Base-by-base conservation (phyloP, 257 asterid genomes). In the Anisodus tanguticus region DNA sequence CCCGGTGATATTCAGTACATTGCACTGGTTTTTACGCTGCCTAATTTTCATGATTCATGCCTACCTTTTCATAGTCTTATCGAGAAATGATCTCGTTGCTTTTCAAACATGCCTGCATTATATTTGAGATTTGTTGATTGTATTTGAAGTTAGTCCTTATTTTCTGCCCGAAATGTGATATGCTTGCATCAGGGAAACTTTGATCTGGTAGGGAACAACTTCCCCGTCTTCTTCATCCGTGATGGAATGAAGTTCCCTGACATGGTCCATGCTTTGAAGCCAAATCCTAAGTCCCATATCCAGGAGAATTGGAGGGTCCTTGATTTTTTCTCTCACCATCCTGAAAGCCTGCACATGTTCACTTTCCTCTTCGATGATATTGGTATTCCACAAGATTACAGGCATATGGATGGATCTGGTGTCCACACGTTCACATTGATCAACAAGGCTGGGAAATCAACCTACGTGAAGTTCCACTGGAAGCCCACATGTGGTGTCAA, bases 161-260 rank as follows among this genome's bases (percentile, higher is more conserved):
- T 26, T 41, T 16, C 82, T 47, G 45, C 49, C n/a, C 60, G 3
- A 47, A 17, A 70, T 53, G 15, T 19, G 17, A 47, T 57, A 55
- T 49, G 37, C 51, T 1, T 31, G 35, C n/a, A 31, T 66, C 89
- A 88, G 90, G 90, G 90, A 0, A 88, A 88, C 37, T 88, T 86
- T 41, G 90, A 88, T 86, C 76, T 88, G 60, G 90, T 88, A 51
- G 89, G 90, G 60, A 88, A 86, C 85, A 88, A 88, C 84, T 84
- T 88, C 85, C 90, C 90, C 0, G 89, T 88, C 72, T 88, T 88
- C 72, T 88, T 88, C 86, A 70, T 86, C 47, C 89, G 88, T 16
- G 89, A 88, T 82, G 90, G 88, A 13, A 88, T 86, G 88, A 88
- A 88, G 82, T 88, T 88, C 43, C 90, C 90, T 26, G 90, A 88